Base-by-base conservation (phyloP, 768 basidiomycete genomes). In the Lactarius tabidus region DNA sequence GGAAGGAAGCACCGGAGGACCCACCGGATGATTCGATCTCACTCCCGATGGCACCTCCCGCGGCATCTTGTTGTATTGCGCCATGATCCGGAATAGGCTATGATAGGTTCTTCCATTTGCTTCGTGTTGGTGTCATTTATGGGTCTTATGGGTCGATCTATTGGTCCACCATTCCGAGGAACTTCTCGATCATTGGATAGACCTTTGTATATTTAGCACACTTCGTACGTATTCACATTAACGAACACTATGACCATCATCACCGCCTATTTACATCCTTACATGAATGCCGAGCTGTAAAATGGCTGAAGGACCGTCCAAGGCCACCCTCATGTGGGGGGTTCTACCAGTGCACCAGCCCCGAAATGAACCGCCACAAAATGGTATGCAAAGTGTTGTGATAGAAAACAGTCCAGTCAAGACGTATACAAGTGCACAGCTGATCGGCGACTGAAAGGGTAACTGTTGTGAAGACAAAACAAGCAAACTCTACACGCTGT, bases 401-500 rank as follows among this genome's bases (percentile, higher is more conserved):
- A 62, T 57, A 66, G 57, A 62, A 12, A 58, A 57, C 56, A 58
- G 35, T n/a, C n/a, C 56, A 58, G 35, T 20, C 20, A 57, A 58
- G 65, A 62, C 18, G 35, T 12, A 48, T 56, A 60, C 65, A 62
- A 35, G 54, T 66, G 60, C 48, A 60, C 48, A n/a, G 35, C 45
- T 53, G 56, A 43, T 52, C 38, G 43, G 33, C 28, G 39, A 43
- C 28, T 23, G 36, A 55, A 65, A 29, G 48, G 59, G 31, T n/a
- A 53, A 23, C 17, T 15, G 20, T 29, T 29, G 48, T 29, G 43
- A 39, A 48, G 45, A 35, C 20, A 18, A 56, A 43, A 31, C 6
- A 35, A 36, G 45, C 26, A 15, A 9, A 41, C 10, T 64, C 60
- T 66, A 66, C 61, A 66, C 65, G 57, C 65, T 66, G 52, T 57